phyloP scores from a whole-genome alignment of 164 flowering plant genomes.

The Nelumbo lutea region DNA sequence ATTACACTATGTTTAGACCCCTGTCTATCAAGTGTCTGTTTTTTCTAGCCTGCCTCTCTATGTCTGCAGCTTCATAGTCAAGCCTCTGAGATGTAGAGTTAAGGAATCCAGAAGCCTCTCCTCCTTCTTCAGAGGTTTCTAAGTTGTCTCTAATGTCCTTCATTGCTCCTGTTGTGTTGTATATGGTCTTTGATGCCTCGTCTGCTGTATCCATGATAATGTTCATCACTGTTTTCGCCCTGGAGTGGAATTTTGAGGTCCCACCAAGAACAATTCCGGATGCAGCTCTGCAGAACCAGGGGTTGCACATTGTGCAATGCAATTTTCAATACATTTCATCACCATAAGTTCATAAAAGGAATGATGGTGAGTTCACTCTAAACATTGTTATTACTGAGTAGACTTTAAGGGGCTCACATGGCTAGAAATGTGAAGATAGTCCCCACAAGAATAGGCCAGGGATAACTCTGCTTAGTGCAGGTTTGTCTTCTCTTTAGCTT shows the following conservation, averaged over 20 bases:
- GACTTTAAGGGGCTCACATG: constrained; percentile 41
- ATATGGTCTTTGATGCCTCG: constrained; percentile 58
- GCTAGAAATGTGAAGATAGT: constrained; percentile 50
- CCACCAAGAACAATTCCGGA: constrained; percentile 72
- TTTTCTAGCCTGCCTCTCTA: constrained; percentile 50
- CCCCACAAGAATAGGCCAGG: constrained; percentile 44
- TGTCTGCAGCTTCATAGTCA: constrained; percentile 46
- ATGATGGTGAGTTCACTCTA: too few species aligned
- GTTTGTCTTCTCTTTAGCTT: constrained; percentile 27
- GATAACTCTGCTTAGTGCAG: constrained; percentile 32
- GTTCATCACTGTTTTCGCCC: constrained; percentile 49
- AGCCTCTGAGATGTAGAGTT: constrained; percentile 47
- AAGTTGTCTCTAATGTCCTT: constrained; percentile 38
- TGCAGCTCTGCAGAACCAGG: constrained; percentile 38
- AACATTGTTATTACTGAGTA: too few species aligned
- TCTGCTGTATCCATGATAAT: constrained; percentile 64
- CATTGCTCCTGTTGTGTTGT: constrained; percentile 70
- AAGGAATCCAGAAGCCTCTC: constrained; percentile 38
- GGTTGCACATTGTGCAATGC: too few species aligned
- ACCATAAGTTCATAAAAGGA: too few species aligned
- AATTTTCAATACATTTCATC: too few species aligned
- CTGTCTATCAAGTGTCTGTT: constrained; percentile 47
- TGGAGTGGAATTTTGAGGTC: constrained; percentile 52
- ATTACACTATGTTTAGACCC: constrained; percentile 58
- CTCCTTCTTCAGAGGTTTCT: constrained; percentile 2